Conservation (phyloP, 164 flowering plant species). For the Akebia trifoliata region DNA sequence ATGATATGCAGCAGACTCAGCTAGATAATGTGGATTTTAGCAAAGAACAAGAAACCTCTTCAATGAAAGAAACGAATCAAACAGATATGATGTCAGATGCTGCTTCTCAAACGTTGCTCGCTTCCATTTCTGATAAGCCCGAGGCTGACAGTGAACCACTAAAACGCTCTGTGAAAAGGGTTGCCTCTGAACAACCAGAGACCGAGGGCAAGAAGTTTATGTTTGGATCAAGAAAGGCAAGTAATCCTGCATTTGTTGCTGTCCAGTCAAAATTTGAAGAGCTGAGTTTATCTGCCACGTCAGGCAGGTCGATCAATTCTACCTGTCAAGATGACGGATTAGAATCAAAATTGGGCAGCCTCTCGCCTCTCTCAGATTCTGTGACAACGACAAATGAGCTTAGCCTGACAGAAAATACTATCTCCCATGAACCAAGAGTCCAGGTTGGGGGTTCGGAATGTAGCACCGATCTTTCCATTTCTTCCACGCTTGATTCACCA, state of each 20-base stretch:
- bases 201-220: slow-evolving; percentile 44
- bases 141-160: slow-evolving; percentile 37
- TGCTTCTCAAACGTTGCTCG: slow-evolving; percentile 13
- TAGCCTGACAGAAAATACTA: slow-evolving; percentile 27
- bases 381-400: slow-evolving; percentile 25
- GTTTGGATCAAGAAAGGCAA: slow-evolving; percentile 51
- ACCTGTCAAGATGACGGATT: slow-evolving; percentile 29
- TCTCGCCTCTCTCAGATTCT: slow-evolving; percentile 32
- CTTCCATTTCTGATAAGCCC: slow-evolving; percentile 22
- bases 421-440: slow-evolving; percentile 25
- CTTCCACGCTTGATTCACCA: slow-evolving; percentile 86
- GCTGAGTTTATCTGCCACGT: slow-evolving; percentile 40
- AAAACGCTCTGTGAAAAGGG: slow-evolving; percentile 36
- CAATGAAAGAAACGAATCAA: slow-evolving; percentile 19
- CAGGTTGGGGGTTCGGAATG: slow-evolving; percentile 68
- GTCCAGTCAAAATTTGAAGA: slow-evolving; percentile 82
- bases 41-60: slow-evolving; percentile 16
- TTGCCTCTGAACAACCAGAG: slow-evolving; percentile 49
- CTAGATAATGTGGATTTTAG: slow-evolving; percentile 20
- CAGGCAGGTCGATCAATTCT: slow-evolving; percentile 31
- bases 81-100: slow-evolving; percentile 16
- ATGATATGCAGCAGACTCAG: slow-evolving; percentile 21
- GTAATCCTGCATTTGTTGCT: slow-evolving; percentile 64
- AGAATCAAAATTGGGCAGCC: slow-evolving; percentile 30
- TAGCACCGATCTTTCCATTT: slow-evolving; percentile 72